Conservation (phyloP, 208 protist species). For the Trypanosoma lewisi region DNA sequence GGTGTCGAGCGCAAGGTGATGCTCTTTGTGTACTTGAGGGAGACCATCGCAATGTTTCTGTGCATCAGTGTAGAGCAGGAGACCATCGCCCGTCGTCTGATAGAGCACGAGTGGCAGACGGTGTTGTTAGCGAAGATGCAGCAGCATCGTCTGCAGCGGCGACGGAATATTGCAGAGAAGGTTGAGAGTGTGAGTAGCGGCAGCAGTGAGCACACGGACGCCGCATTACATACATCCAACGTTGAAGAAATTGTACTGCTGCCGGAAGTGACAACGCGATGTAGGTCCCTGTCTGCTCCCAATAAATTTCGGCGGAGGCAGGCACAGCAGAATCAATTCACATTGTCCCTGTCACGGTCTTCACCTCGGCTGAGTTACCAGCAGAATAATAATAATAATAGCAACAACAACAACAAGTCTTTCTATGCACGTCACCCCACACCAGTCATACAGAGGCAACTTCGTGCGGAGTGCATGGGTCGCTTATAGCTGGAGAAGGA, state of each 20-base stretch:
- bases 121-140: slow-evolving; percentile 10
- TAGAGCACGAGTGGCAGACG: slow-evolving; percentile 15
- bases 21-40: slow-evolving; percentile 33
- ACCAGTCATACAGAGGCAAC: too few relatives aligned
- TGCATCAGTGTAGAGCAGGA: slow-evolving; percentile 14
- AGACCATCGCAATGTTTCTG: slow-evolving; percentile 27
- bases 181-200: slow-evolving; percentile 2
- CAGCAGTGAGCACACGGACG: not conserved
- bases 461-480: too few relatives aligned
- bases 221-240: not conserved
- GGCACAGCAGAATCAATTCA: not conserved
- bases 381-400: not conserved
- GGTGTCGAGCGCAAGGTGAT: slow-evolving; percentile 37
- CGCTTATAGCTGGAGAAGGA: too few relatives aligned
- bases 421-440: too few relatives aligned
- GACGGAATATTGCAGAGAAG: not conserved
- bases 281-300: not conserved
- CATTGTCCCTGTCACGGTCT: not conserved
- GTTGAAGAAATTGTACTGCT: not conserved
- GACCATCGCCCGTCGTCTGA: slow-evolving; percentile 9
- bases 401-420: too few relatives aligned
- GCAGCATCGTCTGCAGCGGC: slow-evolving; percentile 9
- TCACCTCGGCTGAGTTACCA: not conserved
- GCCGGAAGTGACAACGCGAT: not conserved
- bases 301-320: not conserved